Base-by-base conservation (phyloP, 768 basidiomycete genomes). In the Suillus discolor region DNA sequence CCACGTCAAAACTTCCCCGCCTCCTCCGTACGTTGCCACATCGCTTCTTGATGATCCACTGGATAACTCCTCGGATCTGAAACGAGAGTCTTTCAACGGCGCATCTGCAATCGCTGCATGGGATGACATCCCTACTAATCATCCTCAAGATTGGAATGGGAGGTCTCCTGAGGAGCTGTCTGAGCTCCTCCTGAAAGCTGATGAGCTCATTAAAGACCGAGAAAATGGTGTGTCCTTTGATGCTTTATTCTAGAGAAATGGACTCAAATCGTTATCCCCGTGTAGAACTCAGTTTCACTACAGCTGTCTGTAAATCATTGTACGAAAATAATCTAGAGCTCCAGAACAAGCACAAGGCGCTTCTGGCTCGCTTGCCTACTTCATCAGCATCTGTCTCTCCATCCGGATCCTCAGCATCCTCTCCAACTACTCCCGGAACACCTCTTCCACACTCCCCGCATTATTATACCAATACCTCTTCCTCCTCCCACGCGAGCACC, bases 91-190 rank as follows among this genome's bases (percentile, higher is more conserved):
- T 18, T 54, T 65, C 15, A 67, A 36, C 4, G 47, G 55, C 39
- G 67, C 68, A 44, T 68, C 78, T 18, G 75, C 77, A 6, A 71
- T 80, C 41, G 69, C 66, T 12, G 61, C 61, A 6, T 74, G 74
- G 72, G 70, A 71, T 31, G 28, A 39, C 15, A 63, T 45, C 65
- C 68, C 8, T 69, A 38, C 31, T 31, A 66, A 44, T 61, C 70
- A 66, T 60, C 68, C 75, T 25, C 78, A 81, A 31, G 81, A 82
- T 28, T 87, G 88, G 89, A 80, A 83, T 66, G 89, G 89, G 68
- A 84, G 80, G 71, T 91, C 90, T n/a, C 83, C 87, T 45, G 91
- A 90, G 70, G 91, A 93, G 70, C 82, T 95, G 54, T 82, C 87
- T 5, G 83, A 84, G 51, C 80, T 94, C 51, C 83, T 95, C 42